Percentiles rank a stretch among this genome's conserved stretches.
These are phyloP conservation scores for Endoconidiophora polonica DNA, from an alignment of 2,329 filamentous ascomycete species.

Conservation along the genomic window DNA sequence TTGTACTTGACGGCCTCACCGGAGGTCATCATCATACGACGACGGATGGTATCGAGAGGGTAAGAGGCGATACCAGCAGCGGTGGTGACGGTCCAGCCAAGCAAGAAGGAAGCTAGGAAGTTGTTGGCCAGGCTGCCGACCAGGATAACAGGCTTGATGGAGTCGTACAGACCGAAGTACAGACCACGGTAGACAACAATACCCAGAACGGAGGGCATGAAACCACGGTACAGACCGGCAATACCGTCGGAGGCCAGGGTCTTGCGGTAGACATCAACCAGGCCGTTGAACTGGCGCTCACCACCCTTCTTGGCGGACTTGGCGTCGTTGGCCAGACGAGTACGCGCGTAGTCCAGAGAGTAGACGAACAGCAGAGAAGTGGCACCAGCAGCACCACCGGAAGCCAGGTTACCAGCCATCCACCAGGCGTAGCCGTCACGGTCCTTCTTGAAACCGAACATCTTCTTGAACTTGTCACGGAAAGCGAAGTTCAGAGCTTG, in stretches of 20 bases:
- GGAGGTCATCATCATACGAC: slow-evolving; percentile 99
- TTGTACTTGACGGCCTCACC: slow-evolving; percentile 99
- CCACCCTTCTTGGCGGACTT: slow-evolving; percentile 95
- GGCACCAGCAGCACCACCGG: slow-evolving; percentile 99
- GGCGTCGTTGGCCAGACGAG: slow-evolving; percentile 99
- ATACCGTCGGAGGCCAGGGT: slow-evolving; percentile 97
- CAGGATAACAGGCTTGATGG: slow-evolving; percentile 96
- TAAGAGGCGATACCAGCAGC: slow-evolving; percentile 99
- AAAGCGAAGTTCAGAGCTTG: slow-evolving; percentile 99
- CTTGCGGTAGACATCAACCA: slow-evolving; percentile 99
- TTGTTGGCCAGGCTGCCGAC: slow-evolving; percentile 83
- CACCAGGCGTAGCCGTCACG: slow-evolving; percentile 95
- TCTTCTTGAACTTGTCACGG: slow-evolving; percentile 99
- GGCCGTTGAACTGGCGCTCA: slow-evolving; percentile 99
- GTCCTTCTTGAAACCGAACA: slow-evolving; percentile 99
- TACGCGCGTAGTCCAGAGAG: slow-evolving; percentile 99
- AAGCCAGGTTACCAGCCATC: slow-evolving; percentile 99
- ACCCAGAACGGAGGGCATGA: slow-evolving; percentile 97
- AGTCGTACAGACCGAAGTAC: slow-evolving; percentile 99
- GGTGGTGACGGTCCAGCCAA: slow-evolving; percentile 98
- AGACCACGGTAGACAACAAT: slow-evolving; percentile 99
- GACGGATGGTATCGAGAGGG: slow-evolving; percentile 99
- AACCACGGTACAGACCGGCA: slow-evolving; percentile 99
- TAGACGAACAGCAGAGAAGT: slow-evolving; percentile 99
- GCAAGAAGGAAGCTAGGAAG: slow-evolving; percentile 98